A percentile compares a stretch with the other conserved stretches of the same genome.
These are phyloP conservation scores for Hypoxylon sp. DNA, from an alignment of 2,329 filamentous ascomycete genomes.

Conservation along the genomic window DNA sequence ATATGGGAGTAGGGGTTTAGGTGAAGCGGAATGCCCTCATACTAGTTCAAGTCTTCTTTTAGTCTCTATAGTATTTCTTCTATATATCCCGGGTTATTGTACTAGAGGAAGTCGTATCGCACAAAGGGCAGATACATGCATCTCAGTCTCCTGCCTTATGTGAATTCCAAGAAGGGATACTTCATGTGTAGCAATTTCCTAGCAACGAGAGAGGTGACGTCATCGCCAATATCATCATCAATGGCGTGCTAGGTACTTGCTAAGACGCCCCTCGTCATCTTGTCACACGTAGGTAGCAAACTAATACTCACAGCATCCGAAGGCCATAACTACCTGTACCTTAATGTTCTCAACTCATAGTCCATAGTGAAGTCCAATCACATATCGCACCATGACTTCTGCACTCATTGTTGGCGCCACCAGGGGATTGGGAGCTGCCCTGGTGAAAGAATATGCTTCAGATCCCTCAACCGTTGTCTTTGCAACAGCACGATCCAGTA, in stretches of 20 bases:
- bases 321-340: no score
- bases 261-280: neutral
- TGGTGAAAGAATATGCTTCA: constrained; percentile 69
- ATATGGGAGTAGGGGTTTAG: no score
- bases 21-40: no score
- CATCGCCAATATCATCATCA: constrained; percentile 24
- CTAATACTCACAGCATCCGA: neutral
- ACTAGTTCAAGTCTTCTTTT: no score
- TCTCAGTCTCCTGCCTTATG: neutral
- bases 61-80: no score
- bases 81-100: no score
- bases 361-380: neutral
- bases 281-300: constrained; percentile 4
- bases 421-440: constrained; percentile 73
- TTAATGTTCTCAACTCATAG: neutral
- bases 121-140: neutral
- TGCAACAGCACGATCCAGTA: constrained; percentile 68
- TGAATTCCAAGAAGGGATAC: neutral
- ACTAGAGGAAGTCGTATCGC: neutral
- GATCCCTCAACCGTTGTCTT: constrained; percentile 64
- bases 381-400: constrained; percentile 51
- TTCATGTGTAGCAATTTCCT: neutral
- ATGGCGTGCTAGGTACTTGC: constrained; percentile 35
- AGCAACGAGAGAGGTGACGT: constrained; percentile 25
- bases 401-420: constrained; percentile 77